Percentiles rank a stretch among this genome's conserved stretches.
Conservation (phyloP, 371 early-diverging fungal species). For the Sporodiniella umbellata region DNA sequence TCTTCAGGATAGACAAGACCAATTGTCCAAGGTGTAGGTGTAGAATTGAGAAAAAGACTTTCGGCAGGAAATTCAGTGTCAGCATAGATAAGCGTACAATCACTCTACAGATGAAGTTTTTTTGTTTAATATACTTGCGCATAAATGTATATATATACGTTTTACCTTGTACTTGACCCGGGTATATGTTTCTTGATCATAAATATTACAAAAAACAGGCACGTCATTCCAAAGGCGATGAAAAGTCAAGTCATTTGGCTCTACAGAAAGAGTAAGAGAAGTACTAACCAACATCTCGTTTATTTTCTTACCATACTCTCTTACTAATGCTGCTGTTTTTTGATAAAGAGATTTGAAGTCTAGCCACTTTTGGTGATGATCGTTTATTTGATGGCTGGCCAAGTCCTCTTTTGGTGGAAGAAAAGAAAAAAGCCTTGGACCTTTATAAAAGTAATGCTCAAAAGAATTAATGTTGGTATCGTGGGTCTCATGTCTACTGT, state of each 20-base stretch:
- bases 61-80: constrained; percentile 22
- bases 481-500: constrained; percentile 6
- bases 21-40: constrained; percentile 33
- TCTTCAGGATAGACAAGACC: constrained; percentile 39
- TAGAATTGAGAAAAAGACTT: constrained; percentile 1
- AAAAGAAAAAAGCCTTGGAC: constrained; percentile 30
- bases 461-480: constrained; percentile 18
- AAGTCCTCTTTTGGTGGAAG: constrained; percentile 8
- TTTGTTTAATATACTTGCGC: neutral
- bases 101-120: constrained; percentile 15
- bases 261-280: neutral
- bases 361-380: constrained; percentile 1
- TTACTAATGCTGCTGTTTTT: constrained; percentile 26
- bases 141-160: neutral
- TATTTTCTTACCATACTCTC: constrained; percentile 19
- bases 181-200: constrained; percentile 23
- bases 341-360: constrained; percentile 21
- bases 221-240: constrained; percentile 27
- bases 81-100: constrained; percentile 35
- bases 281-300: neutral
- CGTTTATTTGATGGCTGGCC: no score
- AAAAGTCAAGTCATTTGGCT: constrained; percentile 13
- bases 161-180: constrained; percentile 25
- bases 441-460: constrained; percentile 36
- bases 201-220: constrained; percentile 15